Base-by-base conservation (phyloP, 139 green algal species). In the Yamagishiella unicocca region DNA sequence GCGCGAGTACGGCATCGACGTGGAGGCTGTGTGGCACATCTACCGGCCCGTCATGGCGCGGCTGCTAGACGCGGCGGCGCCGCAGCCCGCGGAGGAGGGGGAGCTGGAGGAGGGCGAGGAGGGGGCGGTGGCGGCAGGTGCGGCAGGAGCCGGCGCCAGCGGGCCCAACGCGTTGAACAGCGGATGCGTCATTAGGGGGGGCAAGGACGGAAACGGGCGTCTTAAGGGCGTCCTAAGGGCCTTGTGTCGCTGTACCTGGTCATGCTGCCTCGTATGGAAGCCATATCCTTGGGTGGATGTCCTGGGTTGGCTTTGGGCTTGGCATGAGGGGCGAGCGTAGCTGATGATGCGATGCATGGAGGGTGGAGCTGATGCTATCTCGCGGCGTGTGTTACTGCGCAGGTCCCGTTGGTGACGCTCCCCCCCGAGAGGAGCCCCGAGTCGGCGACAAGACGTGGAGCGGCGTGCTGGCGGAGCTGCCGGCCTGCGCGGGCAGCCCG, bases 11-110 rank as follows among this genome's bases (percentile, higher is more conserved):
- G 83, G 87, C 35, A 42, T 98, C 4, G 94, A 96, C 77, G 87
- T 92, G 29, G 95, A 97, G 90, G 89, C 94, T 3, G 85, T 95
- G 54, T 96, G 96, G 84, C 64, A 91, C 29, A 77, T 97, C 62
- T 95, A 95, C 85, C 84, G 95, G 27, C 94, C 95, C 1, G 50
- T 97, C 40, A 84, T 96, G 83, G 29, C 38, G 25, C 33, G 55
- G 54, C 64, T 87, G 83, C 33, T 79, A n/a, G 66, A 73, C 53
- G 74, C 61, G 31, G 89, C 43, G 64, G 68, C 66, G 25, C 83
- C 58, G 31, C 70, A 75, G 40, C 74, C 58, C 25, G 87, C 85
- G 58, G 87, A 90, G 83, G 90, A 93, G 45, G 86, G 76, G 1
- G 86, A 89, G 90, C 76, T 90, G 25, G 83, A 92, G 61, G 84